Evolutionary conservation across 352 stramenopile species (phyloP), one percentile per base, ranked within the genome.

Genomic region (Globisporangium spiculum): DNA sequence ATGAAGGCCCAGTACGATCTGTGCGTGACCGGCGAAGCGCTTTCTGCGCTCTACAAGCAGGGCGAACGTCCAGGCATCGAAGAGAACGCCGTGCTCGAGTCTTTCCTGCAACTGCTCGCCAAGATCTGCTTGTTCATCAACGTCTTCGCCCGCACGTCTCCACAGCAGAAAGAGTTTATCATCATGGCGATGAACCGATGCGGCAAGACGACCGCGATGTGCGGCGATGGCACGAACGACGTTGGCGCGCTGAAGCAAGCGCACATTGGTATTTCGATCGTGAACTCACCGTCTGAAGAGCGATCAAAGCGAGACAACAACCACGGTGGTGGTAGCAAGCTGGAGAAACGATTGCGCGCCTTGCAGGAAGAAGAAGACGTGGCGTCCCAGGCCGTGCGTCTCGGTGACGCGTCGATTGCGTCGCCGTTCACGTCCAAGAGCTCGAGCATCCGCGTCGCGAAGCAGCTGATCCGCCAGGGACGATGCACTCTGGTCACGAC

Each of bases 181-280:
- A 79, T 99, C 56, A 83, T 88, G 46, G 87, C 90, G 4, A 86
- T 98, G 24, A 98, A 98, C 73, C 76, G 78, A 1, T 77, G 70
- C n/a, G 94, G 93, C 12, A 75, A 80, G 75, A 93, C 69, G 20
- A 98, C 92, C 2, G 77, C 97, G 1, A 98, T 98, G 94, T 99
- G 96, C 66, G 96, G 96, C n/a, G 96, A 99, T 68, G 96, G 96
- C 53, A 97, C 90, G 8, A 99, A 99, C 75, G 97, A 99, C 74
- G 90, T 98, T 12, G 92, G 92, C 38, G 91, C 91, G 10, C 69
- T 97, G 3, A 97, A 97, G 66, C 83, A 92, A 50, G 93, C 96
- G 10, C 89, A 98, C 69, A 90, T 98, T 36, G 96, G 94, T 9
- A 91, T 99, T 48, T 98, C 92, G 8, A 97, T 99, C 34, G 89